A percentile compares a stretch with the other conserved stretches of the same genome.
These are phyloP conservation scores for Aureobasidium leucospermi DNA, from an alignment of 2,329 filamentous ascomycete genomes.

Conservation along the genomic window DNA sequence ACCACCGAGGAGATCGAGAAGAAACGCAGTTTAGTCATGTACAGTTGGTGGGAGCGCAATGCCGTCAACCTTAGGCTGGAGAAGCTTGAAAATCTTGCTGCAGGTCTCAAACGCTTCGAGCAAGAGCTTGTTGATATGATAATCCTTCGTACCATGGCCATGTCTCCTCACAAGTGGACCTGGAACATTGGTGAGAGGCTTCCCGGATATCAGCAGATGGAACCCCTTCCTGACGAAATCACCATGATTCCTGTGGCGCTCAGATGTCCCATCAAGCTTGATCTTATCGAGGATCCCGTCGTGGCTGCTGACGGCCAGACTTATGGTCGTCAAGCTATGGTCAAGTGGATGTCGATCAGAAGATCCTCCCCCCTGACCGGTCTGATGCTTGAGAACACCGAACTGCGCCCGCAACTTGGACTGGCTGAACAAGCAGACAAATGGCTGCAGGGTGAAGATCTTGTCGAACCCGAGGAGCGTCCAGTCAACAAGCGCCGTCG, in stretches of 20 bases:
- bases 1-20: constrained; percentile 11
- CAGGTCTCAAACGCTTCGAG: constrained; percentile 20
- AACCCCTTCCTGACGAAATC: constrained; percentile 17
- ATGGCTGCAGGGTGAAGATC: constrained; percentile 20
- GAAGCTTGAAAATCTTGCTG: constrained; percentile 14
- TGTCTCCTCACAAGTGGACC: constrained; percentile 17
- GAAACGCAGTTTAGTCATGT: neutral
- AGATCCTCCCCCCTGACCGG: constrained; percentile 28
- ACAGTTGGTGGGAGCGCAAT: neutral
- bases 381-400: constrained; percentile 20
- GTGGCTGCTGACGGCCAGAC: constrained; percentile 26
- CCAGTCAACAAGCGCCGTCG: neutral
- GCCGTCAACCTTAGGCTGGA: neutral
- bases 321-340: constrained; percentile 30
- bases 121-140: constrained; percentile 23
- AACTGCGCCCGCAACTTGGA: constrained; percentile 19
- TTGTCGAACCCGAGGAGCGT: neutral
- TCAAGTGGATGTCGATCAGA: constrained; percentile 28
- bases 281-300: constrained; percentile 30
- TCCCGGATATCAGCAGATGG: constrained; percentile 17
- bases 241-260: constrained; percentile 21
- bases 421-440: constrained; percentile 19
- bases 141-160: constrained; percentile 20
- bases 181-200: constrained; percentile 24
- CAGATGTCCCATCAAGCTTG: constrained; percentile 28